Conservation (phyloP, 768 basidiomycete genomes). For the Kwoniella sp. region DNA sequence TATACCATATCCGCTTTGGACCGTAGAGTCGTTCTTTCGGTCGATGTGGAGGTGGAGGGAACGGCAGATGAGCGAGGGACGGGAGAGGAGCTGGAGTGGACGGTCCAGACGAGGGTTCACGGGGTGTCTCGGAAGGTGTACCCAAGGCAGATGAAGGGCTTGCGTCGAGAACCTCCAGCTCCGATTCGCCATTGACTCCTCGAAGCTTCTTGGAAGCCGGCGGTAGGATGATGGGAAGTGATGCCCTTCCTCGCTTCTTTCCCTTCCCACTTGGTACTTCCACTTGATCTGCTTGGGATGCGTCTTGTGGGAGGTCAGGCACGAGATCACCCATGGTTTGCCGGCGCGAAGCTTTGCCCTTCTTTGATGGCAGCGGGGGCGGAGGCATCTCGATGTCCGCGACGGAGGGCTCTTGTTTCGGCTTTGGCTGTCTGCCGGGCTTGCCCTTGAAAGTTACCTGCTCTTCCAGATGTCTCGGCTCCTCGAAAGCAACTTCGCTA, state of each 20-base stretch:
- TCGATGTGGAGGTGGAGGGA: constrained; percentile 63
- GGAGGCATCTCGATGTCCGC: constrained; percentile 15
- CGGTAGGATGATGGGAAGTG: constrained; percentile 21
- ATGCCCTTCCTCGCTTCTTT: constrained; percentile 30
- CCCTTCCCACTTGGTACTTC: constrained; percentile 24
- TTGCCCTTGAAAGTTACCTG: background rate
- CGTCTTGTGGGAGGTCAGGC: background rate
- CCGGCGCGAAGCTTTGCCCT: constrained; percentile 7
- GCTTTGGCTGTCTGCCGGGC: constrained; percentile 1
- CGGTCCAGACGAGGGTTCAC: constrained; percentile 24
- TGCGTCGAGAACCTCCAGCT: constrained; percentile 4
- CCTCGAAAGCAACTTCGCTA: background rate
- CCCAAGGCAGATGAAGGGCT: constrained; percentile 28
- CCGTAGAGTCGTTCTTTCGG: constrained; percentile 72
- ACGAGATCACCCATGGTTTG: constrained; percentile 12
- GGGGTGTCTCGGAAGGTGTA: constrained; percentile 12
- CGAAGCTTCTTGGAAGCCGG: constrained; percentile 26
- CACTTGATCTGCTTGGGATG: constrained; percentile 1
- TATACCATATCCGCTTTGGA: constrained; percentile 63
- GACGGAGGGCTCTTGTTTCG: background rate
- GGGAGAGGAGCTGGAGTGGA: constrained; percentile 30
- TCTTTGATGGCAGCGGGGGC: constrained; percentile 21
- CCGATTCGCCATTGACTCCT: constrained; percentile 2
- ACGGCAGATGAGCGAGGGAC: constrained; percentile 44
- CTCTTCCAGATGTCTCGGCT: background rate